Base-by-base conservation (phyloP, 108 stramenopile genomes). In the Pseudonitzschia delicatissima region DNA sequence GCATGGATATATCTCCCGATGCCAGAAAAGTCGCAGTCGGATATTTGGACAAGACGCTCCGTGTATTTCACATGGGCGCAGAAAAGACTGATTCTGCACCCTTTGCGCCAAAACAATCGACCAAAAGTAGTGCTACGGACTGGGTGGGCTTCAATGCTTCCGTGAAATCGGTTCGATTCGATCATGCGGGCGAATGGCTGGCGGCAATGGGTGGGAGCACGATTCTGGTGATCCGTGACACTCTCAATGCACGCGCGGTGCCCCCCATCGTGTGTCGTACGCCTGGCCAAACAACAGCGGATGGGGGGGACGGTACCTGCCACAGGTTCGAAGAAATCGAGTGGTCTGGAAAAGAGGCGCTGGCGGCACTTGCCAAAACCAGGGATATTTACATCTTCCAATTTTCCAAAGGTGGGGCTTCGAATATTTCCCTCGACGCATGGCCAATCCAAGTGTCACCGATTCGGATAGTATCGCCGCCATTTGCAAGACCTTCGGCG, bases 71-170 rank as follows among this genome's bases (percentile, higher is more conserved):
- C 4, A 28, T 1, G 1, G 53, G 7, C 3, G 23, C 21, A 23
- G 20, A 23, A 21, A 11, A 11, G 37, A 11, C 6, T 8, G 37
- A 39, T 11, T 39, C 18, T n/a, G 11, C 15, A 3, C 11, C 45
- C n/a, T 6, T 13, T 13, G 45, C 4, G 45, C 11, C 5, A n/a
- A 45, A 45, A n/a, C 26, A 12, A 18, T 51, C 50, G 27, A 6
- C 4, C 50, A 18, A 25, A 51, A 13, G 29, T 26, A 28, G 29
- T 4, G 26, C 26, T 7, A 28, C 27, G 7, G 53, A 55, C 31
- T 55, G 53, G 53, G 29, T 55, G 53, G 53, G 53, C 12, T 55
- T 55, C 32, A 55, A 55, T 55, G 29, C 53, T 5, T 27, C 53
- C 9, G 53, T 55, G n/a, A 55, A 55, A 27, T 55, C 53, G 15